Conservation (phyloP, 768 basidiomycete genomes). For the Zangia roseola region DNA sequence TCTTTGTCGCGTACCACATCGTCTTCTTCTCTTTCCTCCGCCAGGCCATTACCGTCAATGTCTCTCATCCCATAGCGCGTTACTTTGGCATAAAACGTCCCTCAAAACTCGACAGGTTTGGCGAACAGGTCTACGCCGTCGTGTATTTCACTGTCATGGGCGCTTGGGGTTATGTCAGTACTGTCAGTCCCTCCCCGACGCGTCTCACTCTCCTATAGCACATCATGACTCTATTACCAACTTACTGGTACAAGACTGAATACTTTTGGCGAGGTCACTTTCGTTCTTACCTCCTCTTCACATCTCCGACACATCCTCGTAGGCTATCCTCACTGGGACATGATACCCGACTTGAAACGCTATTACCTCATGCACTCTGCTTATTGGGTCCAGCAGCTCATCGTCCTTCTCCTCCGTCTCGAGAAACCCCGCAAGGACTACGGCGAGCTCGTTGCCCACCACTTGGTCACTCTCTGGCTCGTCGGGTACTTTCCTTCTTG, state of each 20-base stretch:
- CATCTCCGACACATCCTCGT: neutral
- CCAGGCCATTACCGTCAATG: conserved; percentile 63
- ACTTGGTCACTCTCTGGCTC: conserved; percentile 93
- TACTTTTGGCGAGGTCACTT: conserved; percentile 79
- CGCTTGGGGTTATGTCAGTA: conserved; percentile 72
- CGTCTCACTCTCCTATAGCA: conserved; percentile 42
- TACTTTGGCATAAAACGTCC: conserved; percentile 66
- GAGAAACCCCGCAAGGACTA: conserved; percentile 97
- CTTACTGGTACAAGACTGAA: conserved; percentile 82
- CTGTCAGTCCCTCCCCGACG: neutral
- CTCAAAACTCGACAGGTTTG: conserved; percentile 78
- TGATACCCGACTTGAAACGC: conserved; percentile 79
- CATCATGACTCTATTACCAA: conserved; percentile 80
- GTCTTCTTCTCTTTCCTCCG: conserved; percentile 88
- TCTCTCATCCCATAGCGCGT: conserved; percentile 67
- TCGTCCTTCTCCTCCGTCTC: conserved; percentile 78
- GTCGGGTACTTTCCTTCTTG: conserved; percentile 58
- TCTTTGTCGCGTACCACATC: conserved; percentile 81
- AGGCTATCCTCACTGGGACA: conserved; percentile 90
- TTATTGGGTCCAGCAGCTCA: conserved; percentile 93
- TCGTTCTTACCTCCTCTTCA: neutral
- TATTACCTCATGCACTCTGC: conserved; percentile 94
- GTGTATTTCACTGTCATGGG: conserved; percentile 76
- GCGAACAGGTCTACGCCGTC: conserved; percentile 87
- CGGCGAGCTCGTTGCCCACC: conserved; percentile 82